These are phyloP conservation scores for Dentipellis fragilis DNA, from an alignment of 768 basidiomycete species.

Conservation along the genomic window DNA sequence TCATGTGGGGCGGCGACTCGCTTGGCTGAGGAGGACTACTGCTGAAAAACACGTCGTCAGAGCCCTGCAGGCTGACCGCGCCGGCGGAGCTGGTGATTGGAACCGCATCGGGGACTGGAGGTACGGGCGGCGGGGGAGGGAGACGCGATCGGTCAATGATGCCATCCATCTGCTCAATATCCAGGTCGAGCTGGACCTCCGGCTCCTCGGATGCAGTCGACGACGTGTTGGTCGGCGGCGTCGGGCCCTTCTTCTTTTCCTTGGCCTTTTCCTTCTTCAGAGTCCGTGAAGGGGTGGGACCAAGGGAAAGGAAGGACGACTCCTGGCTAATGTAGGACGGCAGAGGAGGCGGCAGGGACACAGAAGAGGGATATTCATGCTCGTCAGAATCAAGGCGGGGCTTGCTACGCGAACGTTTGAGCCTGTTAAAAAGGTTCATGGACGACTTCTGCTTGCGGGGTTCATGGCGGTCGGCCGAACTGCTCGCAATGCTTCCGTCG, in stretches of 20 bases:
- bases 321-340: conserved; percentile 5
- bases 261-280: conserved; percentile 14
- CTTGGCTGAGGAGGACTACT: conserved; percentile 9
- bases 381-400: conserved; percentile 30
- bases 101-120: not conserved
- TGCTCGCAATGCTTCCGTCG: conserved; percentile 20
- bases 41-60: conserved; percentile 13
- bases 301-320: conserved; percentile 17
- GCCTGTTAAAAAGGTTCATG: conserved; percentile 28
- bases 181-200: conserved; percentile 48
- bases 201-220: conserved; percentile 23
- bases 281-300: conserved; percentile 9
- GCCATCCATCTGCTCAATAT: conserved; percentile 72
- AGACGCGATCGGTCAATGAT: conserved; percentile 48
- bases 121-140: not conserved
- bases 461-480: conserved; percentile 25
- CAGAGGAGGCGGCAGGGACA: conserved; percentile 14
- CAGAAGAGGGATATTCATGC: conserved; percentile 20
- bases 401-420: conserved; percentile 30
- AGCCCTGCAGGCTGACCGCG: conserved; percentile 32
- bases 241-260: conserved; percentile 25
- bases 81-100: conserved; percentile 24
- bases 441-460: conserved; percentile 42
- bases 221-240: conserved; percentile 18
- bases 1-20: conserved; percentile 17